phyloP scores from a whole-genome alignment of 1,284 basidiomycete genomes.

The Volvariella surrecta region DNA sequence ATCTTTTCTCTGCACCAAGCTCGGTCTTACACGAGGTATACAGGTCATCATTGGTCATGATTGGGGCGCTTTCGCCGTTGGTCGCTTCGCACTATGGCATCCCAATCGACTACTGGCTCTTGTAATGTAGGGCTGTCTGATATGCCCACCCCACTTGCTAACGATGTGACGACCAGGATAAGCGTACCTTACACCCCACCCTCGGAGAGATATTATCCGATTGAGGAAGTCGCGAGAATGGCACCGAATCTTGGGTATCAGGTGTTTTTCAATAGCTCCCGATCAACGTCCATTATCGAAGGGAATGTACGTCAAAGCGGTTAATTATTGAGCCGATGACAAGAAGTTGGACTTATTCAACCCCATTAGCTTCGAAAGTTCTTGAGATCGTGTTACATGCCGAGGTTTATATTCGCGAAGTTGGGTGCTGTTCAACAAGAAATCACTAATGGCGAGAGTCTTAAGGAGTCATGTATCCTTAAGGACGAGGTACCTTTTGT shows the following conservation, averaged over 20 bases:
- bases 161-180: constrained; percentile 30
- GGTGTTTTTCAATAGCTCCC: constrained; percentile 44
- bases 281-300: constrained; percentile 44
- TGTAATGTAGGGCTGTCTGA: constrained; percentile 35
- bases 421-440: too few species aligned
- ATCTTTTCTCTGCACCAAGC: background rate
- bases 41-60: constrained; percentile 67
- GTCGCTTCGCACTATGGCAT: constrained; percentile 60
- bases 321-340: too few species aligned
- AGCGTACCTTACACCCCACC: constrained; percentile 58
- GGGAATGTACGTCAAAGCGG: constrained; percentile 28
- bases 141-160: background rate
- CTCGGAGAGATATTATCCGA: constrained; percentile 32
- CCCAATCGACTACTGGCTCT: constrained; percentile 50
- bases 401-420: too few species aligned
- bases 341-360: too few species aligned
- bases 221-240: constrained; percentile 39
- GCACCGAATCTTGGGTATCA: constrained; percentile 56
- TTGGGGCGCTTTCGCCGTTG: constrained; percentile 56
- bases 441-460: too few species aligned
- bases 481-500: too few species aligned
- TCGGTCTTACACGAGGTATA: background rate
- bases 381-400: too few species aligned
- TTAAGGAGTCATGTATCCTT: too few species aligned
- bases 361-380: too few species aligned